Percentiles rank a stretch among this genome's conserved stretches.
These are phyloP conservation scores for Lophium mytilinum DNA, from an alignment of 495 filamentous ascomycete species.

Conservation along the genomic window DNA sequence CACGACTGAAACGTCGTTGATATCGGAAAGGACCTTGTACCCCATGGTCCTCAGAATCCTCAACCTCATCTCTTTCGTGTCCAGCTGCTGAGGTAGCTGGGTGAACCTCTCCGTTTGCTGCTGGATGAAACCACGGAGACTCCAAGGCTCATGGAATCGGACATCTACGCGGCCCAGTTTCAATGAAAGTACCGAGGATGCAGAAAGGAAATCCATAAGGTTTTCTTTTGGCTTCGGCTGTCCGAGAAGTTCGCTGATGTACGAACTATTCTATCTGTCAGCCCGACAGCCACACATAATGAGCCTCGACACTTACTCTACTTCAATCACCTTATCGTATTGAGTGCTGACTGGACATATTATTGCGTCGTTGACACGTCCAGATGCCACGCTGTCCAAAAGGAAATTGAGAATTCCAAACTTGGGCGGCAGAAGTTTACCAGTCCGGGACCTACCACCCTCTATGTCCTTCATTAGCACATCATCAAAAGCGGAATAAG, in stretches of 20 bases:
- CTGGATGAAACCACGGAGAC: conserved; percentile 66
- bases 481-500: conserved; percentile 5
- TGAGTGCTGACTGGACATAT: conserved; percentile 93
- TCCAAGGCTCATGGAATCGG: conserved; percentile 93
- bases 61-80: conserved; percentile 40
- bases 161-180: conserved; percentile 89
- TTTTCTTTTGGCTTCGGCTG: conserved; percentile 94
- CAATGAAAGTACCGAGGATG: conserved; percentile 80
- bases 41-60: conserved; percentile 74
- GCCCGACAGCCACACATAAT: conserved; percentile 9
- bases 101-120: conserved; percentile 53
- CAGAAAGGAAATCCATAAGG: conserved; percentile 74
- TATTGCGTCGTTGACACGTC: conserved; percentile 81
- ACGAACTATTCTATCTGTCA: conserved; percentile 46
- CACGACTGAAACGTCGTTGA: conserved; percentile 91
- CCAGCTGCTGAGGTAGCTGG: conserved; percentile 17
- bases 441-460: conserved; percentile 83
- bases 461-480: conserved; percentile 37
- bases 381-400: conserved; percentile 77
- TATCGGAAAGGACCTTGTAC: conserved; percentile 84
- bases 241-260: conserved; percentile 87
- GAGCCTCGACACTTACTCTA: conserved; percentile 47
- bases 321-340: conserved; percentile 98
- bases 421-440: conserved; percentile 87
- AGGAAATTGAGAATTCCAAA: conserved; percentile 95